Percentiles rank a stretch among this genome's conserved stretches.
Evolutionary conservation across 148 eudicot species (phyloP).

Genomic region (Silene latifolia): DNA sequence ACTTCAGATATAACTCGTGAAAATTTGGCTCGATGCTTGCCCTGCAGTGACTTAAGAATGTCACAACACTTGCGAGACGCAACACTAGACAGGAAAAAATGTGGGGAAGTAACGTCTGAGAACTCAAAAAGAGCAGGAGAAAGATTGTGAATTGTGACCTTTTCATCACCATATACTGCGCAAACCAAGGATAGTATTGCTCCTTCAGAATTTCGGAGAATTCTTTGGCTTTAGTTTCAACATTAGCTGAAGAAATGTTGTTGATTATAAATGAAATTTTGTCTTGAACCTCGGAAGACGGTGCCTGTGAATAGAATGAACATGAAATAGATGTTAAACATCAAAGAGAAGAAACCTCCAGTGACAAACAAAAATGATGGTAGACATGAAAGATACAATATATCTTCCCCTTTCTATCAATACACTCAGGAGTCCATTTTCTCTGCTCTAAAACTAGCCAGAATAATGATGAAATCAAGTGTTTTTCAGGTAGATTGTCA

Average conservation of each 20-base stretch:
- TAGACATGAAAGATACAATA: not conserved
- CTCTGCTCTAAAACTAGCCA: not conserved
- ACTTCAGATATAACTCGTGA: constrained; percentile 90
- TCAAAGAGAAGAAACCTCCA: not conserved
- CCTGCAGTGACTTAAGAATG: constrained; percentile 36
- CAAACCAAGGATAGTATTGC: constrained; percentile 90
- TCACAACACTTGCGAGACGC: constrained; percentile 5
- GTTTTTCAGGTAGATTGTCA: not conserved
- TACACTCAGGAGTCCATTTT: not conserved
- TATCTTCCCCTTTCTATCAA: not conserved
- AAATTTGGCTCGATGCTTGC: constrained; percentile 95
- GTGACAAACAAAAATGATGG: not conserved
- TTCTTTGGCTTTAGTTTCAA: constrained; percentile 89
- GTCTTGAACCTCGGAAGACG: constrained; percentile 82
- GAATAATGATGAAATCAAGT: no score
- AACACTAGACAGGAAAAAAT: not conserved
- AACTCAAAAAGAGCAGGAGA: not conserved
- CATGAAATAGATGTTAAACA: constrained; percentile 13
- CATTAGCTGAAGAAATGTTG: constrained; percentile 61
- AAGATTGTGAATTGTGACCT: constrained; percentile 42
- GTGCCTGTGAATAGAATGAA: constrained; percentile 52
- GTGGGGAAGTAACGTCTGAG: not conserved
- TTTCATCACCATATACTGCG: constrained; percentile 97
- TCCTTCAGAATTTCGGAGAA: constrained; percentile 70
- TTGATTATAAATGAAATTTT: constrained; percentile 84